Evolutionary conservation across 306 rosid genomes (phyloP).

Genomic region (Prunus armeniaca): DNA sequence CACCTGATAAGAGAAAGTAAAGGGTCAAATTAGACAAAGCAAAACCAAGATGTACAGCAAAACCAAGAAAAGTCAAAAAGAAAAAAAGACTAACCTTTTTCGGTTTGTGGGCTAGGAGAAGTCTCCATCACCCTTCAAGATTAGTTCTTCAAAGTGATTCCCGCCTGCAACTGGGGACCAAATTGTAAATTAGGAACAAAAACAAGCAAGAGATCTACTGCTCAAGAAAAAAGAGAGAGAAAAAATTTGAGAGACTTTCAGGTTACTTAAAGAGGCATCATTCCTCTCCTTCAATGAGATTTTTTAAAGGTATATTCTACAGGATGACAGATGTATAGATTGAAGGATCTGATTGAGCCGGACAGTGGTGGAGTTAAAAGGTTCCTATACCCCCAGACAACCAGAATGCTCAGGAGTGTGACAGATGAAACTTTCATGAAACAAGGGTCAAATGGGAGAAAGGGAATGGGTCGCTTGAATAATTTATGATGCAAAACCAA

Average conservation of each 20-base stretch:
- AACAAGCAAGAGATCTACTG: slow-evolving; percentile 35
- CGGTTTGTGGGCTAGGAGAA: slow-evolving; percentile 78
- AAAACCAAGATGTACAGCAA: slow-evolving; percentile 51
- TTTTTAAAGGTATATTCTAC: slow-evolving; percentile 29
- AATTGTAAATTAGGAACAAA: slow-evolving; percentile 43
- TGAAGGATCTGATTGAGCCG: slow-evolving; percentile 25
- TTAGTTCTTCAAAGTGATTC: slow-evolving; percentile 56
- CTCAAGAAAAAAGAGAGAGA: slow-evolving; percentile 29
- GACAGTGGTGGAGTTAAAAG: slow-evolving; percentile 1
- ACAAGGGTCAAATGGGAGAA: background rate
- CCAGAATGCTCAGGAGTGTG: background rate
- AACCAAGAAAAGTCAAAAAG: slow-evolving; percentile 44
- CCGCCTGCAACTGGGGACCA: slow-evolving; percentile 79
- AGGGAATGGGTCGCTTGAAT: no score
- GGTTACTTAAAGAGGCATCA: slow-evolving; percentile 25
- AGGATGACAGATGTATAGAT: slow-evolving; percentile 22
- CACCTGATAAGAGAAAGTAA: slow-evolving; percentile 52
- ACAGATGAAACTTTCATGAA: background rate
- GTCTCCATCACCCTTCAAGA: slow-evolving; percentile 63
- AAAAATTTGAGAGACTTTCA: slow-evolving; percentile 36
- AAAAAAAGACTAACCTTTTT: slow-evolving; percentile 72
- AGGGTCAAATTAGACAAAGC: slow-evolving; percentile 53
- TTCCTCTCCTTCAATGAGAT: slow-evolving; percentile 21
- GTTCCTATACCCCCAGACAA: slow-evolving; percentile 13
- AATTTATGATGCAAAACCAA: background rate